These are phyloP conservation scores for Fusarium liriodendri DNA, from an alignment of 2,329 filamentous ascomycete species.

Conservation along the genomic window DNA sequence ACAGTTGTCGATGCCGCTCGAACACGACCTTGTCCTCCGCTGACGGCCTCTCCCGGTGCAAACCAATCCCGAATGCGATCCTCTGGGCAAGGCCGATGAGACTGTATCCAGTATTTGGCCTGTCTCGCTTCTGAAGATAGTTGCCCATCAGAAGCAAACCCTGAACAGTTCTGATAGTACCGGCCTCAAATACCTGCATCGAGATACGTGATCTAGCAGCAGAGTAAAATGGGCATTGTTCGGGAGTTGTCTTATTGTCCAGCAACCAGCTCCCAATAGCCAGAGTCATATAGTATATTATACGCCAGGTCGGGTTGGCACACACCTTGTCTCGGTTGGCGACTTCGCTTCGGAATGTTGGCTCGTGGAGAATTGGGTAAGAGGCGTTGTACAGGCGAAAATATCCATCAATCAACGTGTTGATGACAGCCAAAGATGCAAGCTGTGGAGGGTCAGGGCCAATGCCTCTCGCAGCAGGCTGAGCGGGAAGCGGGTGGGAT, in stretches of 20 bases:
- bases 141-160: slow-evolving; percentile 55
- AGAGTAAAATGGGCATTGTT: slow-evolving; percentile 38
- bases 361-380: slow-evolving; percentile 57
- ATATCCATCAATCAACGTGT: slow-evolving; percentile 51
- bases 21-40: slow-evolving; percentile 40
- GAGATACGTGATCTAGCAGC: slow-evolving; percentile 47
- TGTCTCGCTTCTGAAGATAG: slow-evolving; percentile 60
- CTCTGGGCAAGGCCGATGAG: slow-evolving; percentile 59
- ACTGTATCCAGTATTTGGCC: slow-evolving; percentile 61
- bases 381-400: slow-evolving; percentile 55
- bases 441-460: slow-evolving; percentile 12
- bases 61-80: slow-evolving; percentile 58
- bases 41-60: slow-evolving; percentile 53
- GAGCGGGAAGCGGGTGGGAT: neutral
- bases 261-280: slow-evolving; percentile 48
- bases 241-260: slow-evolving; percentile 19
- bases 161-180: slow-evolving; percentile 56
- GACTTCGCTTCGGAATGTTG: slow-evolving; percentile 49
- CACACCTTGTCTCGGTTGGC: neutral
- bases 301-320: slow-evolving; percentile 16
- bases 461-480: neutral
- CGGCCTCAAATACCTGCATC: slow-evolving; percentile 54
- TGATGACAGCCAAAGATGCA: slow-evolving; percentile 23
- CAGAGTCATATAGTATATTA: slow-evolving; percentile 43
- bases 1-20: slow-evolving; percentile 47